A percentile compares a stretch with the other conserved stretches of the same genome.
Conservation (phyloP, 345 rosid genomes). For the Luvunga scandens region DNA sequence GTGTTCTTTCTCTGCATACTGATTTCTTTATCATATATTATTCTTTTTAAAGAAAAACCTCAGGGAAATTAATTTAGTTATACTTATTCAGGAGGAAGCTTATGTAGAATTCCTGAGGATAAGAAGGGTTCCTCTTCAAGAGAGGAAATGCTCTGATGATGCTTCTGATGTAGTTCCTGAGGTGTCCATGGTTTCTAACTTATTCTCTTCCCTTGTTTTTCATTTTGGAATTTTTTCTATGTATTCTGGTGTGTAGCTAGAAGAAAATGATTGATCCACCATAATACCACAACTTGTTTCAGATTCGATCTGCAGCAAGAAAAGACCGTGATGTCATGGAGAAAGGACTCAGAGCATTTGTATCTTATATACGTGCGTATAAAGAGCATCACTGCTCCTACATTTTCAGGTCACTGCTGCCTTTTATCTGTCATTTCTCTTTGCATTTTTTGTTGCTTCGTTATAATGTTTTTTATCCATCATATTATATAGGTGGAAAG, state of each 20-base stretch:
- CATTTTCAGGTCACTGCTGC: slow-evolving; percentile 63
- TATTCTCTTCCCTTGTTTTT: neutral
- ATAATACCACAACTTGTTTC: slow-evolving; percentile 22
- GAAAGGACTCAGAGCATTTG: slow-evolving; percentile 89
- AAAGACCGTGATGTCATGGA: slow-evolving; percentile 88
- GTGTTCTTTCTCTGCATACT: slow-evolving; percentile 20
- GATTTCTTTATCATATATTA: neutral
- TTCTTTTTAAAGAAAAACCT: neutral
- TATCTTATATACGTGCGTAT: slow-evolving; percentile 82
- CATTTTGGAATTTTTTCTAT: neutral
- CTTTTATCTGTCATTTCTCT: neutral
- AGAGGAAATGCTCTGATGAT: slow-evolving; percentile 42
- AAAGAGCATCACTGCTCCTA: slow-evolving; percentile 85
- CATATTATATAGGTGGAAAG: slow-evolving; percentile 63
- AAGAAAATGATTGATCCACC: neutral
- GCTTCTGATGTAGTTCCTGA: slow-evolving; percentile 64
- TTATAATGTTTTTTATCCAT: neutral
- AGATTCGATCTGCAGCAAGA: slow-evolving; percentile 70
- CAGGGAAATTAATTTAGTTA: neutral
- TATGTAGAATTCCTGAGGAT: too few species aligned
- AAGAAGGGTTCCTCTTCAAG: slow-evolving; percentile 31
- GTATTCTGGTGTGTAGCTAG: neutral
- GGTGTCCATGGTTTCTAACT: slow-evolving; percentile 32
- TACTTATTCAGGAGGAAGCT: too few species aligned
- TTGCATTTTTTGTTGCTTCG: neutral